These are phyloP conservation scores for Phialocephala subalpina DNA, from an alignment of 2,329 filamentous ascomycete species.

Conservation along the genomic window DNA sequence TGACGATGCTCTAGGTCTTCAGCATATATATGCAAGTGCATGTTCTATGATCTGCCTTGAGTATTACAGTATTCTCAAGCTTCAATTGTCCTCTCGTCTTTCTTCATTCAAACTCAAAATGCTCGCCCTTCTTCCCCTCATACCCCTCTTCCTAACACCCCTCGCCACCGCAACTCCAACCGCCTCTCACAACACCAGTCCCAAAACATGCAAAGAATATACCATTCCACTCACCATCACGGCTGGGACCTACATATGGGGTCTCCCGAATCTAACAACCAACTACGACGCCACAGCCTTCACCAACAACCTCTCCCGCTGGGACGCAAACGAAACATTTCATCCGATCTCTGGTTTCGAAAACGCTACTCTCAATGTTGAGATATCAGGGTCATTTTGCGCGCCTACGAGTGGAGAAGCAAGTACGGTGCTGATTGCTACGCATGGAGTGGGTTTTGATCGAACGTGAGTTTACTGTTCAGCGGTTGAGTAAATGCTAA, in stretches of 20 bases:
- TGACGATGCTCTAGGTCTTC: not conserved
- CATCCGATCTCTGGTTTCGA: constrained; percentile 11
- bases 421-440: constrained; percentile 42
- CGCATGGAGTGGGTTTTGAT: constrained; percentile 44
- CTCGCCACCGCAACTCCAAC: not conserved
- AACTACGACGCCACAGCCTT: constrained; percentile 21
- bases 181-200: not conserved
- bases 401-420: constrained; percentile 21
- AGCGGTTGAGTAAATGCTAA: constrained; percentile 2
- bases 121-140: not conserved
- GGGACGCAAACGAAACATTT: constrained; percentile 19
- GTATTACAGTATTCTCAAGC: not conserved
- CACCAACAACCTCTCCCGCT: constrained; percentile 13
- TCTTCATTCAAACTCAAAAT: not conserved
- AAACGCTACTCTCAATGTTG: constrained; percentile 4
- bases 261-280: constrained; percentile 14
- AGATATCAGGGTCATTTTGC: constrained; percentile 26
- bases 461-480: constrained; percentile 40
- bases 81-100: not conserved
- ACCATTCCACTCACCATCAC: constrained; percentile 11
- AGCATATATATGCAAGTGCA: not conserved
- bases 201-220: constrained; percentile 19
- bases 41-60: not conserved
- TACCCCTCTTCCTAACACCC: not conserved
- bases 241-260: constrained; percentile 16